Conservation (phyloP, 2,329 filamentous ascomycete genomes). For the Emergomyces pasteurianus region DNA sequence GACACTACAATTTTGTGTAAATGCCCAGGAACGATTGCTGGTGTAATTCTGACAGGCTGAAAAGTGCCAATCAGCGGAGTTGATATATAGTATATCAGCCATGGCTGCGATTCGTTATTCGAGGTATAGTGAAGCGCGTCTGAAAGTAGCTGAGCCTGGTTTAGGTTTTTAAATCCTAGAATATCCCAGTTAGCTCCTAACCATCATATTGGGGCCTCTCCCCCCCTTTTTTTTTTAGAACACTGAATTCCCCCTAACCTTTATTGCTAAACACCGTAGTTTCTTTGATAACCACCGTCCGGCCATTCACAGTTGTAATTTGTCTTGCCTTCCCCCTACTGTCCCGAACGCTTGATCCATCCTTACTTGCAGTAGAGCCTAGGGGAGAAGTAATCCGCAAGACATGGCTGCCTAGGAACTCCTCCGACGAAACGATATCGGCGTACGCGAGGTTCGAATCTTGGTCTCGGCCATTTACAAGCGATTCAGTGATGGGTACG, state of each 20-base stretch:
- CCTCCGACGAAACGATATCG: constrained; percentile 78
- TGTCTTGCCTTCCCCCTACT: constrained; percentile 87
- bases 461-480: constrained; percentile 76
- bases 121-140: constrained; percentile 85
- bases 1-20: constrained; percentile 16
- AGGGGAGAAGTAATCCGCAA: constrained; percentile 58
- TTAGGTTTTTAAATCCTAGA: constrained; percentile 77
- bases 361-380: constrained; percentile 38
- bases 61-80: constrained; percentile 72
- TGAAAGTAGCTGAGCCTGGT: constrained; percentile 73
- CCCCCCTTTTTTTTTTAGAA: too few relatives aligned
- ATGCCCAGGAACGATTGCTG: constrained; percentile 46
- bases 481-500: constrained; percentile 83
- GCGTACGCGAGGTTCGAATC: constrained; percentile 66
- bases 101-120: constrained; percentile 77
- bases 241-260: constrained; percentile 42
- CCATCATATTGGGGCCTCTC: not conserved
- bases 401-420: constrained; percentile 95
- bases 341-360: constrained; percentile 61
- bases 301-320: constrained; percentile 82
- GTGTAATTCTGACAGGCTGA: constrained; percentile 61
- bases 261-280: constrained; percentile 91
- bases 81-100: constrained; percentile 94
- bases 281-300: constrained; percentile 90
- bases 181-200: constrained; percentile 15